Base-by-base conservation (phyloP, 2,329 filamentous ascomycete species). In the Scedosporium dehoogii region DNA sequence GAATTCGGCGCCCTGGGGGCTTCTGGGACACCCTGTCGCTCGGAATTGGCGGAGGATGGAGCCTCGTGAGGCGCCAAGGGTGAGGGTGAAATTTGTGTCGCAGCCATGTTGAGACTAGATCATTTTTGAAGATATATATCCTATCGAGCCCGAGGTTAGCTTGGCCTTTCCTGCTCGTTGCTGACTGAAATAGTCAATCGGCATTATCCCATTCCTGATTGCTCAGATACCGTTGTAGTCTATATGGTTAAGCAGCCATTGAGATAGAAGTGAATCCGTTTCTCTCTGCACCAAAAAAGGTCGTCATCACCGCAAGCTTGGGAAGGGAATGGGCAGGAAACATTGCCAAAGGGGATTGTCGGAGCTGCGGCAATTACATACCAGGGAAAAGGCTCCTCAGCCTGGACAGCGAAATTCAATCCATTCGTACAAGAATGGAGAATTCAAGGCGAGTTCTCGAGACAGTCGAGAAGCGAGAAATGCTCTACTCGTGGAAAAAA, bases 181-280 rank as follows among this genome's bases (percentile, higher is more conserved):
- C 14, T 12, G 53, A 46, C 6, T n/a, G 16, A 48, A 46, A 23
- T 7, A 46, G 29, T 48, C 23, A 29, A 41, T 7, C 7, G 41
- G 16, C 21, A 48, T 59, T 6, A 6, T 29, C 29, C 27, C 27
- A 16, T 21, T 16, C 9, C 29, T 9, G 23, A 21, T 33, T 58
- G 53, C 60, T 94, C 90, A 94, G 90, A 94, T 94, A 94, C 90
- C 90, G 90, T 94, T 93, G 90, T 94, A 94, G 90, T 94, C 90
- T 89, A 88, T 87, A 75, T 74, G 71, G 81, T 82, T 79, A 79
- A 81, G 78, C 83, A 76, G 77, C 81, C 85, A 88, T 76, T 67
- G 82, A 84, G 83, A 78, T 72, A 79, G 76, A 78, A 80, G 74
- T 80, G 79, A 81, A 81, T 78, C 78, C 74, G 77, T 69, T 74